These are phyloP conservation scores for Venturia carpophila DNA, from an alignment of 2,329 filamentous ascomycete genomes.

Conservation along the genomic window DNA sequence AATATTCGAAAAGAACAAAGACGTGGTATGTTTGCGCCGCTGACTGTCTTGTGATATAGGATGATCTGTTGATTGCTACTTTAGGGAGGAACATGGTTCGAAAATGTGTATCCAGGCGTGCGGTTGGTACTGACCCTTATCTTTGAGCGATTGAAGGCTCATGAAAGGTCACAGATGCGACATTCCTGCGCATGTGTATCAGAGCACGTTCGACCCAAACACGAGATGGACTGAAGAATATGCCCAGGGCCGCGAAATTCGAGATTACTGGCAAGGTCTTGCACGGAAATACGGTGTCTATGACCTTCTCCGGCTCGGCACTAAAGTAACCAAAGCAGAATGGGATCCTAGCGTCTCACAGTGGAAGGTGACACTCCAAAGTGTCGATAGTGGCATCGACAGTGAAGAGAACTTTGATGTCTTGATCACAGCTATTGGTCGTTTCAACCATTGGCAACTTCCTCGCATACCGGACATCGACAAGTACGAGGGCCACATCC, in stretches of 20 bases:
- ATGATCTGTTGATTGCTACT: neutral
- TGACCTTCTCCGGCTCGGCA: constrained; percentile 47
- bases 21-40: constrained; percentile 46
- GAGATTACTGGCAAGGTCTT: constrained; percentile 56
- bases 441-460: too few species aligned
- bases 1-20: constrained; percentile 60
- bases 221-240: constrained; percentile 62
- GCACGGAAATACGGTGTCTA: constrained; percentile 59
- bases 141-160: neutral
- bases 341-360: constrained; percentile 48
- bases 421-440: constrained; percentile 55
- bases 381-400: constrained; percentile 34
- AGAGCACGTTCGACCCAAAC: constrained; percentile 60
- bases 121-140: constrained; percentile 25
- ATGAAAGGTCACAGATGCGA: constrained; percentile 41
- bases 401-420: constrained; percentile 48
- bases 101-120: constrained; percentile 54
- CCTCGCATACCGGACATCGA: constrained; percentile 50
- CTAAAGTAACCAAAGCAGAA: constrained; percentile 46
- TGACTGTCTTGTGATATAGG: constrained; percentile 14
- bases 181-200: constrained; percentile 62
- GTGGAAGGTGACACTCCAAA: constrained; percentile 51
- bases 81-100: constrained; percentile 42
- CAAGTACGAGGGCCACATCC: constrained; percentile 47
- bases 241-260: constrained; percentile 58